A percentile compares a stretch with the other conserved stretches of the same genome.
Conservation (phyloP, 2,329 filamentous ascomycete species). For the Pyricularia pennisetigena region DNA sequence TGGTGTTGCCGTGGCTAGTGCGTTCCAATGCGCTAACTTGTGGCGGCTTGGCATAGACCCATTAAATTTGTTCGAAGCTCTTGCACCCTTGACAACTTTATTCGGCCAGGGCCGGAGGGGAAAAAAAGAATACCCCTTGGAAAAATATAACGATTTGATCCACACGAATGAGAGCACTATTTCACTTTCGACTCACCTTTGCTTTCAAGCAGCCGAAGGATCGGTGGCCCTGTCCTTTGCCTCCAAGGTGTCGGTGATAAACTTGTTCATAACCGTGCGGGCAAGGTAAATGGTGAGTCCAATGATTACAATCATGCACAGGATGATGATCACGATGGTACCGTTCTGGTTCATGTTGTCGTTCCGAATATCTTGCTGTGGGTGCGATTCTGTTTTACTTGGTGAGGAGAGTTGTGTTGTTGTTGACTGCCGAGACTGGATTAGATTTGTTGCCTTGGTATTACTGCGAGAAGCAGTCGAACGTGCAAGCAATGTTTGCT, state of each 20-base stretch:
- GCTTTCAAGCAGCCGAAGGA: background rate
- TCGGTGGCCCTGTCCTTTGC: background rate
- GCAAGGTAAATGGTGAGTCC: conserved; percentile 14
- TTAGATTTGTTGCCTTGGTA: background rate
- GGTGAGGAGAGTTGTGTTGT: background rate
- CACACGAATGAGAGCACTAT: background rate
- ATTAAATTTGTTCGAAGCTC: background rate
- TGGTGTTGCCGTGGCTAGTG: background rate
- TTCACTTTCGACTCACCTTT: background rate
- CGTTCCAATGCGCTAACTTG: background rate
- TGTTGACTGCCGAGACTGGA: background rate
- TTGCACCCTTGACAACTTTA: background rate
- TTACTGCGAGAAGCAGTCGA: background rate
- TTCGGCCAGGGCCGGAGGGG: background rate
- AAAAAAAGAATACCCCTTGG: background rate
- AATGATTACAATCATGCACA: conserved; percentile 15
- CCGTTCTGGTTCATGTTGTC: conserved; percentile 14
- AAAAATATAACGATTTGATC: background rate
- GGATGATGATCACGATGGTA: conserved; percentile 18
- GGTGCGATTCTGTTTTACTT: background rate
- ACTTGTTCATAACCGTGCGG: conserved; percentile 12
- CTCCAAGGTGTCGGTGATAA: conserved; percentile 10
- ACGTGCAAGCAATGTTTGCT: background rate
- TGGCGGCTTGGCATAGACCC: background rate
- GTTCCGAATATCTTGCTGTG: background rate